These are phyloP conservation scores for Rhodotorula sp. DNA, from an alignment of 1,284 basidiomycete species.

Conservation along the genomic window DNA sequence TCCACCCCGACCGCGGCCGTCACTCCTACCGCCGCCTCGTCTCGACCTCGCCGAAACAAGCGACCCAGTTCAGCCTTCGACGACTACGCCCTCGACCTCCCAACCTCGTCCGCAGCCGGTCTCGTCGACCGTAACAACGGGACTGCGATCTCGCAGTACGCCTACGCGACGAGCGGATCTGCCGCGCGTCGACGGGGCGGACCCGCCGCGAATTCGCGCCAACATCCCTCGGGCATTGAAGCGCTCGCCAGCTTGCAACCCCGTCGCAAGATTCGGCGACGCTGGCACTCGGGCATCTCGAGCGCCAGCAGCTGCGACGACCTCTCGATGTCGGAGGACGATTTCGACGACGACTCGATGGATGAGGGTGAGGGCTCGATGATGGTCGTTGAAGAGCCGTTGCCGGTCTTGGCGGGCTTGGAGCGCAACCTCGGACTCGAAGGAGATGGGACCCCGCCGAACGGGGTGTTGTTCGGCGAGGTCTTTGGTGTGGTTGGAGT, in stretches of 20 bases:
- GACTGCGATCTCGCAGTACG: not conserved
- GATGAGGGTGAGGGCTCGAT: not conserved
- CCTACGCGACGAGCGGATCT: not conserved
- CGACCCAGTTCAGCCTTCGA: conserved; percentile 19
- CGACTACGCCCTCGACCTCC: conserved; percentile 20
- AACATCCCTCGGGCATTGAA: not conserved
- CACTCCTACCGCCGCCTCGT: not conserved
- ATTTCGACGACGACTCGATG: not conserved
- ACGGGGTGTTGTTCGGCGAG: conserved; percentile 9
- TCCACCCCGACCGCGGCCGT: not conserved
- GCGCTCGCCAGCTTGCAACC: not conserved
- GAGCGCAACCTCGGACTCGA: conserved; percentile 25
- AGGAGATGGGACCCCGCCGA: not conserved
- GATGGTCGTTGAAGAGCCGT: conserved; percentile 11
- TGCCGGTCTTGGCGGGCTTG: conserved; percentile 26
- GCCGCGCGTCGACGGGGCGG: too few species aligned
- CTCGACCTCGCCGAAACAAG: conserved; percentile 14
- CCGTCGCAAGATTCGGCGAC: not conserved
- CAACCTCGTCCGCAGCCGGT: not conserved
- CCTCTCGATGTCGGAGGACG: not conserved
- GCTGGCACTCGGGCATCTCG: conserved; percentile 7
- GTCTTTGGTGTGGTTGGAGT: conserved; percentile 3
- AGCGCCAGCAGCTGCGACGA: conserved; percentile 18
- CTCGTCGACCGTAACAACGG: conserved; percentile 3
- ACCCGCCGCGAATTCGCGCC: too few species aligned